Evolutionary conservation across 1,139 yeast species (phyloP).

Genomic region (Hanseniaspora gamundiae): DNA sequence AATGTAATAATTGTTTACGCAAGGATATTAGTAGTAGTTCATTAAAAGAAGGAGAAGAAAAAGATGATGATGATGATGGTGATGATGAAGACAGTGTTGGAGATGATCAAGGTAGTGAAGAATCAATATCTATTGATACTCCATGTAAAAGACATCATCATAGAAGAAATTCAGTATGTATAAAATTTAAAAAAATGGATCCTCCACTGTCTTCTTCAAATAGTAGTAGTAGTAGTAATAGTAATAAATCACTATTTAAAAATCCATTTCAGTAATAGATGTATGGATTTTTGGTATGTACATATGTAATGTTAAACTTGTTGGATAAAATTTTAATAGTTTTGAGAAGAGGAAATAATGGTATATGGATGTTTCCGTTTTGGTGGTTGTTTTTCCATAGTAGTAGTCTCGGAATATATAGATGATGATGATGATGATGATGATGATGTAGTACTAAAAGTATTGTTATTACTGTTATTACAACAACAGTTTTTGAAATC

Average conservation of each 20-base stretch:
- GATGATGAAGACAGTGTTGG: not conserved
- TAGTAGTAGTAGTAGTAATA: too few species aligned
- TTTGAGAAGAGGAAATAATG: too few species aligned
- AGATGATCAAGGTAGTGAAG: not conserved
- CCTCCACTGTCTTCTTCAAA: too few species aligned
- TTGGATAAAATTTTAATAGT: not conserved
- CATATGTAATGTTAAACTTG: not conserved
- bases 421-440: too few species aligned
- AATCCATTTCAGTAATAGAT: too few species aligned
- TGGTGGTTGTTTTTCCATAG: too few species aligned
- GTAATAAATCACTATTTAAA: too few species aligned
- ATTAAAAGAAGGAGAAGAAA: not conserved
- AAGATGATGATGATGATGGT: not conserved
- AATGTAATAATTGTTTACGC: not conserved
- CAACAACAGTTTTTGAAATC: not conserved
- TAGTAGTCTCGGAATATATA: too few species aligned
- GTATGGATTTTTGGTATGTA: too few species aligned
- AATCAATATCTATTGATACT: not conserved
- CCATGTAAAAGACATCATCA: slow-evolving; percentile 1
- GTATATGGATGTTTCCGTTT: not conserved
- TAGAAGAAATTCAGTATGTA: not conserved
- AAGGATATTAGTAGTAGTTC: not conserved
- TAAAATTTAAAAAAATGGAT: slow-evolving; percentile 1
- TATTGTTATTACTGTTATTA: too few species aligned
- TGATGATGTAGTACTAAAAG: not conserved